Percentiles rank a stretch among this genome's conserved stretches.
phyloP scores from a whole-genome alignment of 2,329 filamentous ascomycete genomes.

The Trichophyton verrucosum region DNA sequence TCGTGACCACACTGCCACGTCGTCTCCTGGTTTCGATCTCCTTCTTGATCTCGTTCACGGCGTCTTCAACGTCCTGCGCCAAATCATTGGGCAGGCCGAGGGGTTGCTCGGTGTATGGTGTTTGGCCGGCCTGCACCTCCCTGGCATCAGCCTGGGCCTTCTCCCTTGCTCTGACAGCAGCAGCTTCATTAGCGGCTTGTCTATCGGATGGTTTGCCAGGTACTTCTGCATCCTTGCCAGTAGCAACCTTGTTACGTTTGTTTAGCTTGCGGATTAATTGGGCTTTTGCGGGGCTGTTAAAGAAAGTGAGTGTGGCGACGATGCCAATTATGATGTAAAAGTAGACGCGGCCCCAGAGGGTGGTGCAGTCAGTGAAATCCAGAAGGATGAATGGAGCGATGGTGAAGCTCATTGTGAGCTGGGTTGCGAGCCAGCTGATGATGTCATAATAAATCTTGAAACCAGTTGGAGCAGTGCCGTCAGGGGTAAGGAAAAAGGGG shows the following conservation, averaged over 20 bases:
- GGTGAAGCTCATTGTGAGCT: slow-evolving; percentile 70
- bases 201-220: slow-evolving; percentile 10
- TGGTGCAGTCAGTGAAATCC: slow-evolving; percentile 54
- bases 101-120: slow-evolving; percentile 25
- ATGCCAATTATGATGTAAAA: slow-evolving; percentile 71
- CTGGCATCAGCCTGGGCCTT: background rate
- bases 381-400: slow-evolving; percentile 79
- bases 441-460: slow-evolving; percentile 81
- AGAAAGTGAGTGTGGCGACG: slow-evolving; percentile 54
- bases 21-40: slow-evolving; percentile 55
- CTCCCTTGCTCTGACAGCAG: background rate
- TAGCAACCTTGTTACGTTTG: slow-evolving; percentile 31
- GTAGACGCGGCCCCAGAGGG: slow-evolving; percentile 74
- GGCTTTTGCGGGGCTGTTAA: slow-evolving; percentile 63
- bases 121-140: slow-evolving; percentile 21
- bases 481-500: slow-evolving; percentile 79
- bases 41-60: slow-evolving; percentile 57
- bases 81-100: slow-evolving; percentile 70
- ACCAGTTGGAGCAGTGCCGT: slow-evolving; percentile 54
- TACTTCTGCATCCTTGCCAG: background rate
- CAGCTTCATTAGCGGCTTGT: slow-evolving; percentile 8
- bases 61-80: slow-evolving; percentile 62
- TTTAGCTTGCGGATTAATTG: slow-evolving; percentile 48
- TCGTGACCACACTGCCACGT: slow-evolving; percentile 32
- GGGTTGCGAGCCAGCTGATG: slow-evolving; percentile 61